A percentile compares a stretch with the other conserved stretches of the same genome.
Conservation (phyloP, 1,139 yeast species). For the Arxiozyma slooffiae region DNA sequence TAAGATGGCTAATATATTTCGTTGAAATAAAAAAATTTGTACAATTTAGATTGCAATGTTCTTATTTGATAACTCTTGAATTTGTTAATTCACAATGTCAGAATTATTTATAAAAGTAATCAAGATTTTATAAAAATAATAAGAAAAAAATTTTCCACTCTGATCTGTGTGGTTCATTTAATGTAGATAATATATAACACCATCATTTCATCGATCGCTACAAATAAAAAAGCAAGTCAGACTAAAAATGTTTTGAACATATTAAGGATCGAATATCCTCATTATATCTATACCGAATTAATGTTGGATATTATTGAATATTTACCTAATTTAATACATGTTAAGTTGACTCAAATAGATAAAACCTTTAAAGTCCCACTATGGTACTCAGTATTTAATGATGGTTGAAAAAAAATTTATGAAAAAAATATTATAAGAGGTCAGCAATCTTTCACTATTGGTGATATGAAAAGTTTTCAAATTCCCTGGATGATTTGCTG, state of each 20-base stretch:
- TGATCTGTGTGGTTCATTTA: constrained; percentile 26
- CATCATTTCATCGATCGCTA: neutral
- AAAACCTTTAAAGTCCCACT: constrained; percentile 44
- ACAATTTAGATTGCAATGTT: constrained; percentile 13
- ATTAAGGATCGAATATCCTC: constrained; percentile 19
- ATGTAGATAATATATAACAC: constrained; percentile 9
- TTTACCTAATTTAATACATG: constrained; percentile 30
- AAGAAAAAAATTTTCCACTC: constrained; percentile 9
- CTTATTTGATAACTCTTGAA: constrained; percentile 21
- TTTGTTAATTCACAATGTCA: constrained; percentile 28
- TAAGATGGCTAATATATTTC: constrained; percentile 15
- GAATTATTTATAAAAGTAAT: constrained; percentile 28
- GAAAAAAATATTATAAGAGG: constrained; percentile 27
- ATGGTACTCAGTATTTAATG: constrained; percentile 31
- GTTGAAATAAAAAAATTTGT: neutral
- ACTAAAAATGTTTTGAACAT: constrained; percentile 8
- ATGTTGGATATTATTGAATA: constrained; percentile 33
- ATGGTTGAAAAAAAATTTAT: constrained; percentile 28
- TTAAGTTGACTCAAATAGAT: constrained; percentile 38
- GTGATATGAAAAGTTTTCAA: constrained; percentile 26
- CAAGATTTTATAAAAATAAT: constrained; percentile 21
- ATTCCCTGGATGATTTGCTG: constrained; percentile 21
- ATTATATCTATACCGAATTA: constrained; percentile 32
- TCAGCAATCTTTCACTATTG: constrained; percentile 25
- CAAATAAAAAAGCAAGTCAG: neutral